phyloP scores from a whole-genome alignment of 306 rosid genomes.

The Quercus berberidifolia region DNA sequence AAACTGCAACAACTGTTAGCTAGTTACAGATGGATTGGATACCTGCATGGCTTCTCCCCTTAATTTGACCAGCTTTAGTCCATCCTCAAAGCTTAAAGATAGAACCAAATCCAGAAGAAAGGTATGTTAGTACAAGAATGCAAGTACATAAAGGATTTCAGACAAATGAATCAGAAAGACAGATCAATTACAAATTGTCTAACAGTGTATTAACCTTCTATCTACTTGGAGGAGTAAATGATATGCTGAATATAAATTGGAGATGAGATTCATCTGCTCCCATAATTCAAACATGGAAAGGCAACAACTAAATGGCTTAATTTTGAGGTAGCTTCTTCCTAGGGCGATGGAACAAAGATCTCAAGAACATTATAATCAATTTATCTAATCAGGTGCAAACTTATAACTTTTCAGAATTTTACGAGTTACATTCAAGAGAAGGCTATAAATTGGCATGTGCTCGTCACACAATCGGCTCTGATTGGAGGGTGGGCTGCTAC shows the following conservation, averaged over 20 bases:
- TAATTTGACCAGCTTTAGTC: constrained; percentile 92
- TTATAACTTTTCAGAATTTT: background rate
- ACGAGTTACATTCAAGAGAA: constrained; percentile 2
- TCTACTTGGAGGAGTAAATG: background rate
- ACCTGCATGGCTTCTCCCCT: constrained; percentile 99
- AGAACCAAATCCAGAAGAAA: constrained; percentile 25
- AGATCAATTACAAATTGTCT: constrained; percentile 1
- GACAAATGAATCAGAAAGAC: constrained; percentile 8
- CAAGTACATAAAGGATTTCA: constrained; percentile 1
- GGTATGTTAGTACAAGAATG: constrained; percentile 9
- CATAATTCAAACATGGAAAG: background rate
- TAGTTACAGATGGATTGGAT: constrained; percentile 19
- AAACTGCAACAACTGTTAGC: background rate
- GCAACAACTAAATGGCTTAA: background rate
- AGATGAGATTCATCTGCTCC: background rate
- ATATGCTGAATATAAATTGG: background rate
- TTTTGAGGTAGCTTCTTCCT: background rate
- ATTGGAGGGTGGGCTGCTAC: background rate
- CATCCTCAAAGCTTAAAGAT: constrained; percentile 87
- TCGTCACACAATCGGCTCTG: background rate
- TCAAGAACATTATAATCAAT: background rate
- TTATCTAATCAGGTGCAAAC: constrained; percentile 10
- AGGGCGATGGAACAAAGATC: background rate
- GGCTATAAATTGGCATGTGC: background rate
- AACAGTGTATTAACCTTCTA: background rate